These are phyloP conservation scores for Sanguinoderma infundibulare DNA, from an alignment of 1,284 basidiomycete genomes.

Conservation along the genomic window DNA sequence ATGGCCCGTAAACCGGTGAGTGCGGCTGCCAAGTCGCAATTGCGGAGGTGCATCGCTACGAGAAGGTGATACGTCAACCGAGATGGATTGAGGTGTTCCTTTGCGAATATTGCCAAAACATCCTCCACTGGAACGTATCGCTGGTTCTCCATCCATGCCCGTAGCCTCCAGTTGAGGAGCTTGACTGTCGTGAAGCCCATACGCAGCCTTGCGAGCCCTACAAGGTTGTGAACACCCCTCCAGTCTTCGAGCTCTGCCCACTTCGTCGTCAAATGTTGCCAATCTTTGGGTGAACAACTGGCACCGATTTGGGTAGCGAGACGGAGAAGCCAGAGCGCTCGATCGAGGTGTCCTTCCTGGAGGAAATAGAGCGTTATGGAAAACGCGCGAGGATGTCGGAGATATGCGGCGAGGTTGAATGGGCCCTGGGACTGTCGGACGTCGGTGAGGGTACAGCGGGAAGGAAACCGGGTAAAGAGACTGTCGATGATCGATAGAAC, in stretches of 20 bases:
- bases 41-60: constrained; percentile 67
- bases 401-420: constrained; percentile 32
- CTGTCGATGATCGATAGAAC: constrained; percentile 16
- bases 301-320: constrained; percentile 54
- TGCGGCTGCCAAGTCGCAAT: constrained; percentile 62
- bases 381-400: constrained; percentile 42
- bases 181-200: constrained; percentile 52
- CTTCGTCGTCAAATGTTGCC: constrained; percentile 34
- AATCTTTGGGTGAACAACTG: constrained; percentile 52
- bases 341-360: constrained; percentile 41
- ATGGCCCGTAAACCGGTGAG: constrained; percentile 56
- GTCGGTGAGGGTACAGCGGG: constrained; percentile 1
- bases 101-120: constrained; percentile 54
- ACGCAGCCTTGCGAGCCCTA: constrained; percentile 49
- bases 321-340: constrained; percentile 48
- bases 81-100: constrained; percentile 49
- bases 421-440: background rate
- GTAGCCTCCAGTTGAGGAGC: constrained; percentile 71
- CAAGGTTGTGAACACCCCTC: constrained; percentile 51
- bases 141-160: constrained; percentile 57
- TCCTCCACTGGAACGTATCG: constrained; percentile 50
- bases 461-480: constrained; percentile 9
- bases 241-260: constrained; percentile 41
- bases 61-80: constrained; percentile 70
- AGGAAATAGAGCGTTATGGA: constrained; percentile 51